These are phyloP conservation scores for Pleurotus djamor DNA, from an alignment of 768 basidiomycete species.

Conservation along the genomic window DNA sequence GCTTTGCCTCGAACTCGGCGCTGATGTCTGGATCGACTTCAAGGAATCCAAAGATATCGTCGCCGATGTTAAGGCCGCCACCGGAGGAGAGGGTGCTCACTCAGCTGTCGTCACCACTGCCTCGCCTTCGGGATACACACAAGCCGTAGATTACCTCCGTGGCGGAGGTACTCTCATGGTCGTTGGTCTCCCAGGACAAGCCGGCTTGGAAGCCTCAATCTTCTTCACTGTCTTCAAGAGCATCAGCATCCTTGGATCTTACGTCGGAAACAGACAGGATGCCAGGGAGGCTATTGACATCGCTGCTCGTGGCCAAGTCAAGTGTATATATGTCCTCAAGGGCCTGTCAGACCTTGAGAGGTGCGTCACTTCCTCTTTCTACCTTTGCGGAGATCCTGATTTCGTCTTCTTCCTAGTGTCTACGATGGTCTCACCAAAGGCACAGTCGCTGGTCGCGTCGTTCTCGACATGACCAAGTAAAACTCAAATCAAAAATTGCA, in stretches of 20 bases:
- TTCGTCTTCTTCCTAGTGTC: slow-evolving; percentile 19
- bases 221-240: slow-evolving; percentile 73
- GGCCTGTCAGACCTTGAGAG: slow-evolving; percentile 49
- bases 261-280: slow-evolving; percentile 78
- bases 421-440: slow-evolving; percentile 39
- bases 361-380: slow-evolving; percentile 30
- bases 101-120: slow-evolving; percentile 63
- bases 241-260: slow-evolving; percentile 55
- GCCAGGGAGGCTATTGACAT: slow-evolving; percentile 78
- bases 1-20: slow-evolving; percentile 60
- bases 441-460: slow-evolving; percentile 48
- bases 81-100: slow-evolving; percentile 73
- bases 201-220: slow-evolving; percentile 56
- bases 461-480: slow-evolving; percentile 30
- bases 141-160: slow-evolving; percentile 76
- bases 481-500: not conserved
- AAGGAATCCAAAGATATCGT: slow-evolving; percentile 63
- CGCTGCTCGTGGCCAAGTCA: slow-evolving; percentile 69
- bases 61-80: slow-evolving; percentile 57
- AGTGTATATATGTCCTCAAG: slow-evolving; percentile 47
- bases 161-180: slow-evolving; percentile 72
- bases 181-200: slow-evolving; percentile 72
- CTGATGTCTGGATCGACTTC: slow-evolving; percentile 82
- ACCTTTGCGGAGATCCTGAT: slow-evolving; percentile 5
- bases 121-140: slow-evolving; percentile 39